Base-by-base conservation (phyloP, 2,329 filamentous ascomycete species). In the Verticillium zaregamsianum region DNA sequence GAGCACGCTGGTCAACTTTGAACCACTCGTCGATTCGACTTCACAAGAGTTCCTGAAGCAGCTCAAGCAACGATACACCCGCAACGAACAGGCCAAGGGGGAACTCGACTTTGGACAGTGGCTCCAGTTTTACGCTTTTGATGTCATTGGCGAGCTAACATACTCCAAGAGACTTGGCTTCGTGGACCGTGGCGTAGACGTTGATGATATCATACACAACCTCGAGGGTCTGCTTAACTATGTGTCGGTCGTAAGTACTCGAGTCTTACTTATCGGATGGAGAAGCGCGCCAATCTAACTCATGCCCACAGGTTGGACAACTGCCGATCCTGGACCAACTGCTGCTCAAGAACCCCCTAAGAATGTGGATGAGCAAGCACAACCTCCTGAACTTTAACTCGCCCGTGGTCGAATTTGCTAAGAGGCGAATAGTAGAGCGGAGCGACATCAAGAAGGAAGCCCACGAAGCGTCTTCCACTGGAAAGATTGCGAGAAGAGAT, bases 41-140 rank as follows among this genome's bases (percentile, higher is more conserved):
- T 62, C 65, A 14, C 45, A 58, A 4, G 63, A 64, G 61, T 63
- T 65, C 37, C 28, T 66, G 28, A 61, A 40, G 15, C 61, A 67
- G 52, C 63, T 67, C 1, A 63, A 64, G 20, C 33, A 57, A 3
- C 56, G 55, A 6, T 56, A 32, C 39, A 49, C 23, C 3, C 37
- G 23, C 9, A 33, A 32, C 9, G 31, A 33, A 20, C 6, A 49
- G 2, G 45, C 45, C n/a, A 49, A 49, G 3, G 45, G 45, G 2
- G 39, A 49, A 2, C 31, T 23, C 1, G 68, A 76, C 9, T 68
- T 76, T 65, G 68, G 68, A 1, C 68, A 74, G 32, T 76, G 73
- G 73, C 61, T 75, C 2, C 74, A 76, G 52, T 77, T 73, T 61
- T 78, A 76, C 33, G 76, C 76, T 0, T 77, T 78, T 59, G 76